A percentile compares a stretch with the other conserved stretches of the same genome.
Evolutionary conservation across 805 yeast genomes (phyloP).

Genomic region (Metschnikowia kunwiensis): DNA sequence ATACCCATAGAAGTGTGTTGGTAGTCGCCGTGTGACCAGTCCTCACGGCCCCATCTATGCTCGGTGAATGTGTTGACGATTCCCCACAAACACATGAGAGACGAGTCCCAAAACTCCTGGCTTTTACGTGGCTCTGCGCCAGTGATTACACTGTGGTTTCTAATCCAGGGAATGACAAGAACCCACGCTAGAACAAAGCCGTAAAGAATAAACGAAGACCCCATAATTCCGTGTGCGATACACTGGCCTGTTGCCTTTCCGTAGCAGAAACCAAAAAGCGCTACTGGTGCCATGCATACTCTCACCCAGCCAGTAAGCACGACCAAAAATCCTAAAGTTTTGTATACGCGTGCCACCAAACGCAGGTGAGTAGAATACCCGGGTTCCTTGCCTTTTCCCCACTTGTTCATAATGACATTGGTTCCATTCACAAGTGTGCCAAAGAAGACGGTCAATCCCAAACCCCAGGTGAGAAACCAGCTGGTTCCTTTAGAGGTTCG

Average conservation of each 20-base stretch:
- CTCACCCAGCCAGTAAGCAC: conserved; percentile 74
- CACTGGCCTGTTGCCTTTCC: conserved; percentile 88
- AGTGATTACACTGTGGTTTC: conserved; percentile 37
- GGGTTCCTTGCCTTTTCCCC: conserved; percentile 6
- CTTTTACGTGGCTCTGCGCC: conserved; percentile 34
- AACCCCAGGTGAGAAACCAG: conserved; percentile 54
- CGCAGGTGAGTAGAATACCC: conserved; percentile 12
- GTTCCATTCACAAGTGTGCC: conserved; percentile 59
- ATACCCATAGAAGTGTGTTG: conserved; percentile 97
- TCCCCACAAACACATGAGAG: conserved; percentile 85
- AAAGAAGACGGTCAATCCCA: conserved; percentile 46
- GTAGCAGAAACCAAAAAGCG: conserved; percentile 85
- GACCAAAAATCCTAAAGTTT: conserved; percentile 43
- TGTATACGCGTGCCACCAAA: conserved; percentile 27
- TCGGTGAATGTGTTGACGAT: conserved; percentile 93
- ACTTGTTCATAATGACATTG: conserved; percentile 35
- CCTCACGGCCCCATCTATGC: conserved; percentile 88
- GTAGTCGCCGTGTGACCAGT: conserved; percentile 89
- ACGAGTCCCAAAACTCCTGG: conserved; percentile 83
- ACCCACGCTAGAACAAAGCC: conserved; percentile 69
- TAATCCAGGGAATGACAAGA: conserved; percentile 71
- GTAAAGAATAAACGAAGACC: conserved; percentile 77
- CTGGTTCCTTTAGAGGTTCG: conserved; percentile 64
- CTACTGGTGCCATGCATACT: conserved; percentile 75
- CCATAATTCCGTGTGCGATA: conserved; percentile 97